phyloP scores from a whole-genome alignment of 345 rosid genomes.

The Carallia pectinifolia region DNA sequence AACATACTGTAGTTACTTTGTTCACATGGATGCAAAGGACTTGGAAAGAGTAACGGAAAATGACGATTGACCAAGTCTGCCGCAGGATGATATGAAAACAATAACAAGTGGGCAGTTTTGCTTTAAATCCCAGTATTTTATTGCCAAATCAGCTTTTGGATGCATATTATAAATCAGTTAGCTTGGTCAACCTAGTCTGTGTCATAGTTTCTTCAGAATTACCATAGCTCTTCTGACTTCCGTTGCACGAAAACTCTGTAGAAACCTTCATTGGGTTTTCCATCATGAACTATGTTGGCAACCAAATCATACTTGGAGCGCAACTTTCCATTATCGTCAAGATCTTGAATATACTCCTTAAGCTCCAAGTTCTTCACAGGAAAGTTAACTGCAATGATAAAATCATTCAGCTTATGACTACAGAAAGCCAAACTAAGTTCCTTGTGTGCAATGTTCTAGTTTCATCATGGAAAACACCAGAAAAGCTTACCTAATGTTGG shows the following conservation, averaged over 20 bases:
- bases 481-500: conserved; percentile 74
- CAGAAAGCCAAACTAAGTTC: not conserved
- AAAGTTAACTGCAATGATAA: conserved; percentile 69
- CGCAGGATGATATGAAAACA: too few species aligned
- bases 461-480: not conserved
- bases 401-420: not conserved
- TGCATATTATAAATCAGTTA: too few species aligned
- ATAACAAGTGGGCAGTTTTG: too few species aligned
- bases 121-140: too few species aligned
- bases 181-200: too few species aligned
- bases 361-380: conserved; percentile 92
- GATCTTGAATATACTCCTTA: conserved; percentile 83
- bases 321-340: conserved; percentile 54
- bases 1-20: not conserved
- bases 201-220: conserved; percentile 3
- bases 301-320: conserved; percentile 86
- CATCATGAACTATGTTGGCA: conserved; percentile 95
- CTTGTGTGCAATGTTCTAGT: too few species aligned
- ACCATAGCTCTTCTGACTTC: conserved; percentile 94
- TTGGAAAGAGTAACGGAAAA: not conserved
- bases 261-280: conserved; percentile 88
- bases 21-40: not conserved
- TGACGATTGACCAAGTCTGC: too few species aligned
- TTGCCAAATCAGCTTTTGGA: too few species aligned
- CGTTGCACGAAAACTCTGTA: conserved; percentile 97